Conservation (phyloP, 2,329 filamentous ascomycete genomes). For the Rhynchosporium graminicola region DNA sequence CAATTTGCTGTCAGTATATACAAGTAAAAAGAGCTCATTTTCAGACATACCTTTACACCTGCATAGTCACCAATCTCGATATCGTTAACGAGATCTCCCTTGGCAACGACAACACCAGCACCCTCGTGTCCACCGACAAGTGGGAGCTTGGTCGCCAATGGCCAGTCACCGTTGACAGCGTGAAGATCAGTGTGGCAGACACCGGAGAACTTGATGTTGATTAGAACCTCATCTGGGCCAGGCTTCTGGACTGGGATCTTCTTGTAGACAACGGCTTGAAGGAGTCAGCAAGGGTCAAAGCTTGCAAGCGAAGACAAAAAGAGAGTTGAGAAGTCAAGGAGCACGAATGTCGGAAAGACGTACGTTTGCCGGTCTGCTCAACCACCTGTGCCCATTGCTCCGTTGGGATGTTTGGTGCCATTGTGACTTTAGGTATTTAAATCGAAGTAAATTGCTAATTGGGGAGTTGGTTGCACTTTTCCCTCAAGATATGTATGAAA, state of each 20-base stretch:
- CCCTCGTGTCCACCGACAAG: constrained; percentile 81
- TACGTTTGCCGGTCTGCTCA: constrained; percentile 75
- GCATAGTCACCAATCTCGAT: constrained; percentile 81
- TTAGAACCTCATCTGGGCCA: constrained; percentile 84
- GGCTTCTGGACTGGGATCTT: constrained; percentile 80
- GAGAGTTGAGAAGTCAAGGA: background rate
- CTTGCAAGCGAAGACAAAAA: background rate
- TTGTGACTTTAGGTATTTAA: constrained; percentile 24
- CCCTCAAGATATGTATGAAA: constrained; percentile 6
- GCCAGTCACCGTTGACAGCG: constrained; percentile 89
- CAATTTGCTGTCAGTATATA: constrained; percentile 21
- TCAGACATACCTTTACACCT: constrained; percentile 64
- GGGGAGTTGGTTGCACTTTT: background rate
- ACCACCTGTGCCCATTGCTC: constrained; percentile 92
- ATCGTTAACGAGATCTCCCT: constrained; percentile 74
- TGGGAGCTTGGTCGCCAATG: constrained; percentile 76
- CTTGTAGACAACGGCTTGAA: constrained; percentile 66
- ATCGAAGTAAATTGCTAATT: constrained; percentile 11
- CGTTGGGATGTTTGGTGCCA: constrained; percentile 60
- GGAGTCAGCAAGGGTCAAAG: constrained; percentile 17
- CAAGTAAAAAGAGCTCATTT: background rate
- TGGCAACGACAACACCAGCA: constrained; percentile 80
- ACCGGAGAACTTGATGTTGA: constrained; percentile 88
- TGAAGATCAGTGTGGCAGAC: constrained; percentile 88
- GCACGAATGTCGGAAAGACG: constrained; percentile 37